A percentile compares a stretch with the other conserved stretches of the same genome.
Conservation (phyloP, 2,329 filamentous ascomycete species). For the Colletotrichum neosansevieriae region DNA sequence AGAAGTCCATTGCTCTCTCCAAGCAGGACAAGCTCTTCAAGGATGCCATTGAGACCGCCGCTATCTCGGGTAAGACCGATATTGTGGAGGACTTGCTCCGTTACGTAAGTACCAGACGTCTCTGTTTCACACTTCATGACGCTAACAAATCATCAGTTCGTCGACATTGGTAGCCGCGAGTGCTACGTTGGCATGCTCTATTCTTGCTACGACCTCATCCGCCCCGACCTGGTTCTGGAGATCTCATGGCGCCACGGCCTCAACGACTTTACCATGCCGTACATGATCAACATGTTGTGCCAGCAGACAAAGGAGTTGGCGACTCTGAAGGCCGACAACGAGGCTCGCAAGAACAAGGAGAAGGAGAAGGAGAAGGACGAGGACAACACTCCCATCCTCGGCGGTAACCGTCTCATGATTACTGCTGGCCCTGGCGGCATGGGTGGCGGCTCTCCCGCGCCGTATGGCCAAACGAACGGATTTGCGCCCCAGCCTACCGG, state of each 20-base stretch:
- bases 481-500: conserved; percentile 91
- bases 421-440: conserved; percentile 82
- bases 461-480: conserved; percentile 86
- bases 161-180: conserved; percentile 98
- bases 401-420: conserved; percentile 90
- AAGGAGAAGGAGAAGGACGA: conserved; percentile 83
- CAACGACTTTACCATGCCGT: conserved; percentile 98
- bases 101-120: conserved; percentile 80
- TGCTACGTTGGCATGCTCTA: conserved; percentile 99
- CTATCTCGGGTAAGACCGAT: conserved; percentile 88
- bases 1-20: conserved; percentile 96
- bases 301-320: conserved; percentile 92
- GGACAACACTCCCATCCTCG: conserved; percentile 93
- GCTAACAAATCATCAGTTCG: conserved; percentile 75
- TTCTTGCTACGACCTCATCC: conserved; percentile 96
- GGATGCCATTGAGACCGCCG: conserved; percentile 97
- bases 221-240: conserved; percentile 92
- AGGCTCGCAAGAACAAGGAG: conserved; percentile 87
- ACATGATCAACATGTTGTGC: conserved; percentile 98
- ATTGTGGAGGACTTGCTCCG: conserved; percentile 95
- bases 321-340: conserved; percentile 92
- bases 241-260: conserved; percentile 97
- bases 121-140: conserved; percentile 9
- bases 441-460: conserved; percentile 68
- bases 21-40: conserved; percentile 99